phyloP scores from a whole-genome alignment of 1,284 basidiomycete species.

The Porogramme epimiltina region DNA sequence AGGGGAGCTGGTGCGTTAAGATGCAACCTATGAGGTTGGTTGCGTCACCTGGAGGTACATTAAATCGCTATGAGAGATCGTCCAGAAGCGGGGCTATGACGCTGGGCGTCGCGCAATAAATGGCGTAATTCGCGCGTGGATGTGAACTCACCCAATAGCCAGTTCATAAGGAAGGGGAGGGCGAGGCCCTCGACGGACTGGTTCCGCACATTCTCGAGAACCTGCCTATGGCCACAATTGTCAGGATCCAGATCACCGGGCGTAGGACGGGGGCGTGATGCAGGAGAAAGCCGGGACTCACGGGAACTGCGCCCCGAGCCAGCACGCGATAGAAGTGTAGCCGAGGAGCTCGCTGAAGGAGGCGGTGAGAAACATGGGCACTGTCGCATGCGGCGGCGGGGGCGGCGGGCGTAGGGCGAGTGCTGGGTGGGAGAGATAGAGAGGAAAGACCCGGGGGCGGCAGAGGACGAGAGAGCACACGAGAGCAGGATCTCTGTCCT shows the following conservation, averaged over 20 bases:
- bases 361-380: conserved; percentile 18
- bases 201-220: conserved; percentile 75
- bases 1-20: conserved; percentile 90
- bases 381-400: conserved; percentile 12
- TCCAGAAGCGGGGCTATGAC: too few species aligned
- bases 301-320: conserved; percentile 93
- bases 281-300: conserved; percentile 46
- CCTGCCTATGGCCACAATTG: conserved; percentile 55
- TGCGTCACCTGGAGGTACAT: conserved; percentile 90
- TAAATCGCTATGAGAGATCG: too few species aligned
- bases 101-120: conserved; percentile 20
- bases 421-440: conserved; percentile 2
- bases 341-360: conserved; percentile 57
- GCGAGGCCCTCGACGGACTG: conserved; percentile 86
- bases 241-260: background rate
- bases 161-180: conserved; percentile 87
- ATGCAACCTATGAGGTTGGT: conserved; percentile 91
- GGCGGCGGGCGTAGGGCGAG: conserved; percentile 4
- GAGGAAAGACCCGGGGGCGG: background rate
- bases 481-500: background rate
- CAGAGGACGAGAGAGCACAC: background rate
- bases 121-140: background rate
- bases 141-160: conserved; percentile 74
- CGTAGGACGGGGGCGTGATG: conserved; percentile 6
- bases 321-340: conserved; percentile 80